Evolutionary conservation across 495 filamentous ascomycete genomes (phyloP).

Genomic region (Opeltia flavorubescens): DNA sequence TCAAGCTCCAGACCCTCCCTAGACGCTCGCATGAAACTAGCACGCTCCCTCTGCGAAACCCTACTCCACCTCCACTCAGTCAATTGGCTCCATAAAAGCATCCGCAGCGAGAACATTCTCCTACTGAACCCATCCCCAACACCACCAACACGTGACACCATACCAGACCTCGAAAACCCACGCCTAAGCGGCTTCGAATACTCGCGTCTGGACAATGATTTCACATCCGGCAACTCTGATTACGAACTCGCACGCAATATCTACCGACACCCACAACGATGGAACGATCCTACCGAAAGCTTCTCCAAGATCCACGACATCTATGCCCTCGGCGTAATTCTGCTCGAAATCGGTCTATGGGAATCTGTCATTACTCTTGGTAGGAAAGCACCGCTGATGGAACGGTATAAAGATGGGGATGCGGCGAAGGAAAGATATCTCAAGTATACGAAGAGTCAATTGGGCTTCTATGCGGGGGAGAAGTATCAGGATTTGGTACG

Average conservation of each 20-base stretch:
- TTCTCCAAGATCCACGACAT: conserved; percentile 24
- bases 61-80: conserved; percentile 14
- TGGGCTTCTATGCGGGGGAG: conserved; percentile 19
- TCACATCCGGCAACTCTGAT: background rate
- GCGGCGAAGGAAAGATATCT: background rate
- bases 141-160: background rate
- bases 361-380: conserved; percentile 8
- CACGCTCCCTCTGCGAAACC: conserved; percentile 12
- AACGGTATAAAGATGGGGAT: background rate
- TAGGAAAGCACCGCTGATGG: conserved; percentile 13
- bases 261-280: conserved; percentile 21
- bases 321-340: conserved; percentile 18
- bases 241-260: background rate
- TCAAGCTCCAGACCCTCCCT: background rate
- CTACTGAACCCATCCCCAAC: conserved; percentile 6
- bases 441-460: conserved; percentile 11
- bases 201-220: background rate
- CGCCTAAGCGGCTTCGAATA: background rate
- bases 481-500: conserved; percentile 19
- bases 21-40: conserved; percentile 15
- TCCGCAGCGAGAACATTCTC: conserved; percentile 17
- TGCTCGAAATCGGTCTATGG: conserved; percentile 22
- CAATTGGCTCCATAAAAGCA: conserved; percentile 19
- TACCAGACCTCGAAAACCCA: background rate
- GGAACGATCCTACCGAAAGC: conserved; percentile 13